These are phyloP conservation scores for Astrothelium subdiscretum DNA, from an alignment of 495 filamentous ascomycete genomes.

Conservation along the genomic window DNA sequence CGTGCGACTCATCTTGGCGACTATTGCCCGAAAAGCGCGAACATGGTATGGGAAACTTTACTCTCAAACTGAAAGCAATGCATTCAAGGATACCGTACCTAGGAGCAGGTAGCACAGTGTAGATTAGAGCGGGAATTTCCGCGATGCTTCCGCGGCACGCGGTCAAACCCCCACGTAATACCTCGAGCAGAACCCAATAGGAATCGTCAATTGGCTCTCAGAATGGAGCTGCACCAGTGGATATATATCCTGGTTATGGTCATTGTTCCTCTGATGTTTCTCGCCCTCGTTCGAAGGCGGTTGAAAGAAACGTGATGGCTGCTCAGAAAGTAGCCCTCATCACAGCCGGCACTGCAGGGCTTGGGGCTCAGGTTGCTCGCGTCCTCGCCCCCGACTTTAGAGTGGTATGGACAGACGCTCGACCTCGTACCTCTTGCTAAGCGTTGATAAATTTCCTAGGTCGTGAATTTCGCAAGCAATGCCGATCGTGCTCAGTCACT, in stretches of 20 bases:
- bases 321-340: slow-evolving; percentile 40
- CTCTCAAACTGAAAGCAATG: no score
- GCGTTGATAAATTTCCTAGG: slow-evolving; percentile 11
- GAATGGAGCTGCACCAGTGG: neutral
- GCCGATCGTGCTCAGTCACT: slow-evolving; percentile 32
- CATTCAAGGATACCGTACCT: no score
- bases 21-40: no score
- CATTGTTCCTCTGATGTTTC: neutral
- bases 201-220: neutral
- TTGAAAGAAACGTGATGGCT: slow-evolving; percentile 15
- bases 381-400: slow-evolving; percentile 37
- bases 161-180: no score
- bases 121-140: neutral
- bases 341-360: slow-evolving; percentile 44
- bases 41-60: no score
- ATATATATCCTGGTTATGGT: neutral
- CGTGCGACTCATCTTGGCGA: no score
- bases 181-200: no score
- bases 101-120: no score
- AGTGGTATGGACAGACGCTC: slow-evolving; percentile 22
- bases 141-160: neutral
- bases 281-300: neutral
- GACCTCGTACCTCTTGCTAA: neutral
- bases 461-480: slow-evolving; percentile 44
- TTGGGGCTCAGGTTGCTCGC: slow-evolving; percentile 43